phyloP scores from a whole-genome alignment of 441 rosid species.

The Populus hybrid region DNA sequence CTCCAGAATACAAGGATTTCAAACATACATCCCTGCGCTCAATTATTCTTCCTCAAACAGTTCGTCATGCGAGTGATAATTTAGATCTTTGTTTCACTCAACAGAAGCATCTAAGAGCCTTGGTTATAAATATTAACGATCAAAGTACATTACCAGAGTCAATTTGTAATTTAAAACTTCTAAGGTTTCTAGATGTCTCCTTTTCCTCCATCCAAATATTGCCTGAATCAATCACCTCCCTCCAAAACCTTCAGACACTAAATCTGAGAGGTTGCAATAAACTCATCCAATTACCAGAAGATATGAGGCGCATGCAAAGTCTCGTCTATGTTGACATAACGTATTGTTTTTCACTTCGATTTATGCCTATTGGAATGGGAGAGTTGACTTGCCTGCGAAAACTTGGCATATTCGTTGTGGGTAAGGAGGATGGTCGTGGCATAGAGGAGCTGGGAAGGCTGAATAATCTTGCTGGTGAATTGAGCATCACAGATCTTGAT shows the following conservation, averaged over 20 bases:
- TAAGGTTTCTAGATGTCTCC: background rate
- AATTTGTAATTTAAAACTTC: conserved; percentile 10
- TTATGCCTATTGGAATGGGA: conserved; percentile 9
- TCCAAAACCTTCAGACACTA: conserved; percentile 11
- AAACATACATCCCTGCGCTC: background rate
- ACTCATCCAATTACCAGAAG: background rate
- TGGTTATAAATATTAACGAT: background rate
- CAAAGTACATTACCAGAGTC: background rate
- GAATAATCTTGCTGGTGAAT: conserved; percentile 9
- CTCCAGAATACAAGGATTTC: background rate
- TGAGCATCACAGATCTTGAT: conserved; percentile 12
- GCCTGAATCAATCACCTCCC: conserved; percentile 4
- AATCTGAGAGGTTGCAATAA: background rate
- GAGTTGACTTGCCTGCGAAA: conserved; percentile 12
- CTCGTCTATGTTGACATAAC: conserved; percentile 2
- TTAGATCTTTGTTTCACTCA: background rate
- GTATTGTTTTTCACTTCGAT: background rate
- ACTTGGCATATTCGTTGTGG: conserved; percentile 20
- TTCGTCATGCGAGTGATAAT: no score
- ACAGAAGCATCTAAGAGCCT: conserved; percentile 2
- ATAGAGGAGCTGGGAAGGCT: conserved; percentile 11
- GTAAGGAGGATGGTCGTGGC: conserved; percentile 7
- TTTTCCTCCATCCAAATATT: background rate
- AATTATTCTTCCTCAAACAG: background rate
- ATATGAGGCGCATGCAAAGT: conserved; percentile 9